Evolutionary conservation across 2,329 filamentous ascomycete genomes (phyloP).

Genomic region (Curvularia sp.): DNA sequence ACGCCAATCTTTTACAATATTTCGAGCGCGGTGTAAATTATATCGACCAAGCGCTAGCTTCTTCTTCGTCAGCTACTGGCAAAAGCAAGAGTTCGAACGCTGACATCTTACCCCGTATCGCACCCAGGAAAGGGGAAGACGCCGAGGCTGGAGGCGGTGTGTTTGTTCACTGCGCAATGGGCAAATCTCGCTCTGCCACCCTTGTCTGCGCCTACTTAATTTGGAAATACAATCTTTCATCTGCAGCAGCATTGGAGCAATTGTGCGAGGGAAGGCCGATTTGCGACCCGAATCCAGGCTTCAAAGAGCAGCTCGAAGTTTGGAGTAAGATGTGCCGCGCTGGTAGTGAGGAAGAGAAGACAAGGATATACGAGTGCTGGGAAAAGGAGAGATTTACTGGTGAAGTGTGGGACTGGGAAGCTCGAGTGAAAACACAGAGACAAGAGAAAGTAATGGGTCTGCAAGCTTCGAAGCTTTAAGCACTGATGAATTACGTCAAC

Average conservation of each 20-base stretch:
- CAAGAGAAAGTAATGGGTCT: background rate
- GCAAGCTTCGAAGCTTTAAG: slow-evolving; percentile 1
- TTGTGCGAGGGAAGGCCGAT: slow-evolving; percentile 45
- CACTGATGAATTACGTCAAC: background rate
- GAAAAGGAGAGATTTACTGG: slow-evolving; percentile 43
- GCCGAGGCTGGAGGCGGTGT: slow-evolving; percentile 28
- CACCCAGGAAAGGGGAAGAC: background rate
- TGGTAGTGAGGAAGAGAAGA: slow-evolving; percentile 24
- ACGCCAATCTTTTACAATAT: slow-evolving; percentile 40
- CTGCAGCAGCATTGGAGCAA: slow-evolving; percentile 33
- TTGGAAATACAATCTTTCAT: slow-evolving; percentile 34
- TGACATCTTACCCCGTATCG: background rate
- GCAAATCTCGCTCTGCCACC: slow-evolving; percentile 44
- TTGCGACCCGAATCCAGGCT: slow-evolving; percentile 46
- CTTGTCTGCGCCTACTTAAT: slow-evolving; percentile 46
- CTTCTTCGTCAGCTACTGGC: background rate
- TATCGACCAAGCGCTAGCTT: slow-evolving; percentile 34
- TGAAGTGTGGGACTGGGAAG: slow-evolving; percentile 51
- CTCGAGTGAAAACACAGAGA: background rate
- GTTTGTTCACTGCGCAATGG: slow-evolving; percentile 49
- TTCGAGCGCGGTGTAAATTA: slow-evolving; percentile 33
- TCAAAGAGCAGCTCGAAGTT: slow-evolving; percentile 45
- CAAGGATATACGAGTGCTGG: slow-evolving; percentile 46
- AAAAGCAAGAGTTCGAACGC: background rate
- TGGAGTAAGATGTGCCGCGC: slow-evolving; percentile 41